These are phyloP conservation scores for Eimeria tenella DNA, from an alignment of 169 alveolate species.

Conservation along the genomic window DNA sequence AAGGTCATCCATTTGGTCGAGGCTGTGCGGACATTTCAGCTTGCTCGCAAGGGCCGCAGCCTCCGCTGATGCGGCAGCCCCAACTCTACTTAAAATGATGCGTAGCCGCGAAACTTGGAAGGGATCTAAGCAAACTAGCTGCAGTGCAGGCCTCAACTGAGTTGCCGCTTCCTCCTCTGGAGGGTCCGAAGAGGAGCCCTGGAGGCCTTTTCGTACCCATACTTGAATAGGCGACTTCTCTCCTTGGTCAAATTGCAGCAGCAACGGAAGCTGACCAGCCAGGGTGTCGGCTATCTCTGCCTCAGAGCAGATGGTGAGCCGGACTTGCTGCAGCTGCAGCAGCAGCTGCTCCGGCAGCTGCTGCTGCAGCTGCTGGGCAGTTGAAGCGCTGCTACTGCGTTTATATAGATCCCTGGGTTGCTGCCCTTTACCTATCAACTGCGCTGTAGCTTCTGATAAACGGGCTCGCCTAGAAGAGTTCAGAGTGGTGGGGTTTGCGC, in stretches of 20 bases:
- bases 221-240: neutral
- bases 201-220: neutral
- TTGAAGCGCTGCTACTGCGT: neutral
- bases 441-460: neutral
- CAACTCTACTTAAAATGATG: neutral
- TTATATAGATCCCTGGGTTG: neutral
- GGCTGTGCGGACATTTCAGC: neutral
- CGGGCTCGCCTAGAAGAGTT: slow-evolving; percentile 38
- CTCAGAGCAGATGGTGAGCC: neutral
- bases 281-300: slow-evolving; percentile 28
- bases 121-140: slow-evolving; percentile 33
- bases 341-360: slow-evolving; percentile 21
- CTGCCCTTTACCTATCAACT: slow-evolving; percentile 7
- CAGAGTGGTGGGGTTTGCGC: slow-evolving; percentile 50
- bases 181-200: neutral
- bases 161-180: neutral
- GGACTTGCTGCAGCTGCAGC: slow-evolving; percentile 49
- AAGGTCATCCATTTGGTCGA: neutral
- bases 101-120: neutral
- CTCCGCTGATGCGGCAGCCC: slow-evolving; percentile 37
- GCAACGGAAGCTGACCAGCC: neutral
- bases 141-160: neutral
- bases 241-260: slow-evolving; percentile 11
- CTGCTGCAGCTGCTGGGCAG: neutral
- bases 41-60: slow-evolving; percentile 6